Conservation (phyloP, 1,139 yeast species). For the Sugiyamaella sp. region DNA sequence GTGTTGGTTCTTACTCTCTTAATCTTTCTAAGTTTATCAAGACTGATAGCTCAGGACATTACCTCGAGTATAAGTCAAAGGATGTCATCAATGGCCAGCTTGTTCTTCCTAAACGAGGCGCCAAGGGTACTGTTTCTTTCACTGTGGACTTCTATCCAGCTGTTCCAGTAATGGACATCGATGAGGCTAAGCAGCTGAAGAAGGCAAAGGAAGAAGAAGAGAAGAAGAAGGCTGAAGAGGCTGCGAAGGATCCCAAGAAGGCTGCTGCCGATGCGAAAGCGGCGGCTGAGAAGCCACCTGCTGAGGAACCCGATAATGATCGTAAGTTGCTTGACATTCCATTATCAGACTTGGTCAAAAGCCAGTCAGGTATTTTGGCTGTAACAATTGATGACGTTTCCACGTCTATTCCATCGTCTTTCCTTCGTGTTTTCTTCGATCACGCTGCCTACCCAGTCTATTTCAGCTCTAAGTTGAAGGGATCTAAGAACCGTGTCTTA, state of each 20-base stretch:
- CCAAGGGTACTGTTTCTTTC: slow-evolving; percentile 79
- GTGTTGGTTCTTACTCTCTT: slow-evolving; percentile 80
- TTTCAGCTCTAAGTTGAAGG: slow-evolving; percentile 53
- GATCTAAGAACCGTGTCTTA: slow-evolving; percentile 50
- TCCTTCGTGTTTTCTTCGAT: slow-evolving; percentile 75
- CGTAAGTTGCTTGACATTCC: slow-evolving; percentile 51
- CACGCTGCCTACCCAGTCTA: slow-evolving; percentile 66
- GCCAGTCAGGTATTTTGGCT: slow-evolving; percentile 76
- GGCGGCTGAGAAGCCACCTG: slow-evolving; percentile 24
- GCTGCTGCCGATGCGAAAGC: slow-evolving; percentile 18
- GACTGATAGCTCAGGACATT: slow-evolving; percentile 67
- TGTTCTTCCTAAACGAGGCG: slow-evolving; percentile 66
- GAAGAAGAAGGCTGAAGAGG: slow-evolving; percentile 35
- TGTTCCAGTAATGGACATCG: slow-evolving; percentile 73
- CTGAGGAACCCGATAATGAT: slow-evolving; percentile 47
- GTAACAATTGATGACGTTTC: slow-evolving; percentile 57
- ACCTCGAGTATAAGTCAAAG: slow-evolving; percentile 53
- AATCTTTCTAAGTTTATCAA: slow-evolving; percentile 67
- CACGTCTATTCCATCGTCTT: slow-evolving; percentile 53
- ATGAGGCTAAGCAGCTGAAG: slow-evolving; percentile 64
- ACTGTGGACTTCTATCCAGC: slow-evolving; percentile 80
- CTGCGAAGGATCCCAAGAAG: slow-evolving; percentile 24
- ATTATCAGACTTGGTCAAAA: slow-evolving; percentile 58
- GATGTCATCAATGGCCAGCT: slow-evolving; percentile 63
- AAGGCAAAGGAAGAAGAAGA: slow-evolving; percentile 39